Conservation (phyloP, 192 early-diverging fungal species). For the Coemansia sp. region DNA sequence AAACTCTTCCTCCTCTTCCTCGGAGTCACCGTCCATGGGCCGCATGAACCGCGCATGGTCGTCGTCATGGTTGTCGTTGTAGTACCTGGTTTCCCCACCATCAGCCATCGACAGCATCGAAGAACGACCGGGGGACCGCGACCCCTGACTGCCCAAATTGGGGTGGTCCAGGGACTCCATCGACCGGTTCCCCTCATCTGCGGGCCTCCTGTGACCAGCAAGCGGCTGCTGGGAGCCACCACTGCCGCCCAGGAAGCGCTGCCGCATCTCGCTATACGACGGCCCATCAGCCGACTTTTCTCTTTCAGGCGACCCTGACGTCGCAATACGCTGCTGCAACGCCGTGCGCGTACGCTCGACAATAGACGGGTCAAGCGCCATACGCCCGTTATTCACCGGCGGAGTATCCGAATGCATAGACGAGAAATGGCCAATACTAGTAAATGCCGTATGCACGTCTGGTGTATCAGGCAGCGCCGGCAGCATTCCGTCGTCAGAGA, state of each 20-base stretch:
- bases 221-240: background rate
- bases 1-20: conserved; percentile 5
- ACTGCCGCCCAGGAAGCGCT: conserved; percentile 13
- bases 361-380: conserved; percentile 17
- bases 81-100: conserved; percentile 2
- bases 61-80: background rate
- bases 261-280: conserved; percentile 15
- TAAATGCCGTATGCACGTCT: conserved; percentile 23
- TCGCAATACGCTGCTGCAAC: conserved; percentile 31
- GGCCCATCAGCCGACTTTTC: background rate
- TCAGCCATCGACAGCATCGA: conserved; percentile 10
- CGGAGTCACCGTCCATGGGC: background rate
- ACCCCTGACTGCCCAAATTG: conserved; percentile 51
- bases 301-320: background rate
- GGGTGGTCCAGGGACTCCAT: conserved; percentile 48
- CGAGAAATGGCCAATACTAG: conserved; percentile 13
- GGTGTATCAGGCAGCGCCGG: conserved; percentile 31
- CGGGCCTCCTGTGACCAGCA: background rate
- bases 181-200: conserved; percentile 15
- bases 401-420: background rate
- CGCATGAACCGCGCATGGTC: conserved; percentile 10
- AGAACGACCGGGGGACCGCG: conserved; percentile 18
- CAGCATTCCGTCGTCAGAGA: conserved; percentile 18
- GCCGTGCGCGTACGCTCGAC: conserved; percentile 34
- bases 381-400: background rate